Evolutionary conservation across 2,329 filamentous ascomycete species (phyloP), one percentile per base, ranked within the genome.

Genomic region (Spiromastix sp.): DNA sequence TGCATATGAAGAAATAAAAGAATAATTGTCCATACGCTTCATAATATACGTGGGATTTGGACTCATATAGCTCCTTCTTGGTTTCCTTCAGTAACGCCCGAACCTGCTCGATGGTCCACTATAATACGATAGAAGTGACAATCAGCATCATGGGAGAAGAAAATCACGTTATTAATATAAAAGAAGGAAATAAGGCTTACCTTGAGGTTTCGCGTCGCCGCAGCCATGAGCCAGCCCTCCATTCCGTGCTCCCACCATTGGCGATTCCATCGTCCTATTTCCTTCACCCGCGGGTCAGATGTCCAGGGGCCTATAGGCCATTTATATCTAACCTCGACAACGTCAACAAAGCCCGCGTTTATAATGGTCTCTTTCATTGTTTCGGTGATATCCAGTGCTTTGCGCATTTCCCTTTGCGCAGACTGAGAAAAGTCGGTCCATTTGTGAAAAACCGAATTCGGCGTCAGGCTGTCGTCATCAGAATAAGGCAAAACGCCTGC

Each of bases 281-380:
- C 30, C 30, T 32, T 16, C 19, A 32, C n/a, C 10, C 30, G 34
- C 17, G 44, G 43, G 20, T 19, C 63, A 60, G 28, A 59, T 18
- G 52, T 50, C 64, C 63, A 67, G 7, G 55, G 51, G 3, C 60
- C 60, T 11, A 66, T 48, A 0, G 64, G 63, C 52, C 60, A 58
- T 34, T 61, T 60, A 44, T 54, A 64, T 22, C 47, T 47, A 37
- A 47, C 47, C 45, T 66, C 60, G 7, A 59, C 54, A 1, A 70
- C 57, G 40, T 68, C 59, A 4, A 57, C 57, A 43, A 70, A 70
- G 2, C 67, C 67, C 6, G 53, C 49, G 12, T 51, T 41, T 11
- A 34, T 37, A 7, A 66, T 50, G 30, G 40, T 42, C 5, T 50
- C 34, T 9, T 54, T 56, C 42, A 54, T 47, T 6, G 35, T 32